phyloP scores from a whole-genome alignment of 129 eudicot species.

The Oenanthe sinensis region DNA sequence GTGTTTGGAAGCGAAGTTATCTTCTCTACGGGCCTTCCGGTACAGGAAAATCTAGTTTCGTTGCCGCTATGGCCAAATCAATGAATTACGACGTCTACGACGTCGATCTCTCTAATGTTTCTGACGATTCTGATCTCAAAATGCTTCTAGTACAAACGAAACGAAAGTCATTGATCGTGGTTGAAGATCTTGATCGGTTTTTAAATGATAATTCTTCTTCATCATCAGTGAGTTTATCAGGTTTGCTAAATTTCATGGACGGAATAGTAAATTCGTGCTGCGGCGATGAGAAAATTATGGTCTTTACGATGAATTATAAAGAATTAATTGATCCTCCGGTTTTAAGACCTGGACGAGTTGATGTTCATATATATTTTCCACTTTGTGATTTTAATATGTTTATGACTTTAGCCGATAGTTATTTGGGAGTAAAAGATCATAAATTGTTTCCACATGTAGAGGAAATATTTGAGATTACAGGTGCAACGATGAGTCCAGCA shows the following conservation, averaged over 20 bases:
- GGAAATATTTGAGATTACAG: constrained; percentile 47
- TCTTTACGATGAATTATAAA: constrained; percentile 66
- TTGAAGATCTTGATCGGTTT: constrained; percentile 61
- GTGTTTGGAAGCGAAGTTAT: constrained; percentile 80
- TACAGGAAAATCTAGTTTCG: constrained; percentile 74
- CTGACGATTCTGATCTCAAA: constrained; percentile 57
- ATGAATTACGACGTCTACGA: constrained; percentile 54
- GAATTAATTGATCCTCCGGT: constrained; percentile 52
- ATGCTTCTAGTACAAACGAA: constrained; percentile 41
- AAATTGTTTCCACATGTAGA: constrained; percentile 70
- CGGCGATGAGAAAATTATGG: constrained; percentile 60
- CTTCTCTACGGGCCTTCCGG: constrained; percentile 81
- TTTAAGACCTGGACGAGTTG: constrained; percentile 76
- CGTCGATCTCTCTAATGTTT: constrained; percentile 42
- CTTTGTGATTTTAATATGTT: constrained; percentile 61
- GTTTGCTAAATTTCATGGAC: constrained; percentile 83
- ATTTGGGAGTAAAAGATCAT: constrained; percentile 76
- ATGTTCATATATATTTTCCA: constrained; percentile 70
- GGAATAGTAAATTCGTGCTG: constrained; percentile 59
- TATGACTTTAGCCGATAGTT: constrained; percentile 52
- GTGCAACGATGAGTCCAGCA: constrained; percentile 72
- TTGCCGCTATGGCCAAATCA: constrained; percentile 61
- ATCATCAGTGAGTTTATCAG: constrained; percentile 33
- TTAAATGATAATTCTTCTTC: constrained; percentile 19
- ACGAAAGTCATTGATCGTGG: constrained; percentile 38